These are phyloP conservation scores for Debaryomyces castellii DNA, from an alignment of 805 yeast genomes.

Conservation along the genomic window DNA sequence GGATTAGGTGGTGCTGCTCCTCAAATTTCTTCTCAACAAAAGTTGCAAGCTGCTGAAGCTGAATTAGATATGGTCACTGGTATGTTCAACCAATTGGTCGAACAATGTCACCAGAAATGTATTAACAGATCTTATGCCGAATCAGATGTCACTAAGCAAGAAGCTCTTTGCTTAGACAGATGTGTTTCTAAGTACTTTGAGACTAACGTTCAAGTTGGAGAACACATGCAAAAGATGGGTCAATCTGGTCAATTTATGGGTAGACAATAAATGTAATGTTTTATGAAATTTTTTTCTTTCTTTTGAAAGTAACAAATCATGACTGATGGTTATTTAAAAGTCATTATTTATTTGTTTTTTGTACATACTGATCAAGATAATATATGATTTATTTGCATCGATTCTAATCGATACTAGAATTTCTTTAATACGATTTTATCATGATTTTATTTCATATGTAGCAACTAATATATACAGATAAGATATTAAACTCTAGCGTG, in stretches of 20 bases:
- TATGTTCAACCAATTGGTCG: slow-evolving; percentile 92
- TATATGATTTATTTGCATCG: slow-evolving; percentile 1
- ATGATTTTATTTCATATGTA: background rate
- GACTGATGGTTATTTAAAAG: background rate
- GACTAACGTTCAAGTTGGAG: slow-evolving; percentile 92
- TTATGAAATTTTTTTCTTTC: background rate
- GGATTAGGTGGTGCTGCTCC: slow-evolving; percentile 79
- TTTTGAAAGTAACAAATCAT: background rate
- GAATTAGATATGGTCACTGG: slow-evolving; percentile 97
- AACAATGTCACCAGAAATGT: slow-evolving; percentile 87
- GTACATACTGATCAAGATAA: background rate
- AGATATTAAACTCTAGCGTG: background rate
- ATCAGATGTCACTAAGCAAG: slow-evolving; percentile 74
- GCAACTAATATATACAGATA: slow-evolving; percentile 1
- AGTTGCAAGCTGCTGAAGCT: slow-evolving; percentile 89
- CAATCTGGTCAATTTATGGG: slow-evolving; percentile 49
- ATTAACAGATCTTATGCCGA: slow-evolving; percentile 64
- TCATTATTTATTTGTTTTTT: background rate
- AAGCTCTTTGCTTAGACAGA: slow-evolving; percentile 87
- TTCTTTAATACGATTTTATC: background rate
- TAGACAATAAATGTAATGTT: slow-evolving; percentile 23
- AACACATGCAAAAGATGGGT: slow-evolving; percentile 53
- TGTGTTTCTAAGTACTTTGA: slow-evolving; percentile 95
- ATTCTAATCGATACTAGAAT: too few relatives aligned
- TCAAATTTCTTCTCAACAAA: slow-evolving; percentile 70